Evolutionary conservation across 805 yeast species (phyloP).

Genomic region (Nakazawaea ernobii): DNA sequence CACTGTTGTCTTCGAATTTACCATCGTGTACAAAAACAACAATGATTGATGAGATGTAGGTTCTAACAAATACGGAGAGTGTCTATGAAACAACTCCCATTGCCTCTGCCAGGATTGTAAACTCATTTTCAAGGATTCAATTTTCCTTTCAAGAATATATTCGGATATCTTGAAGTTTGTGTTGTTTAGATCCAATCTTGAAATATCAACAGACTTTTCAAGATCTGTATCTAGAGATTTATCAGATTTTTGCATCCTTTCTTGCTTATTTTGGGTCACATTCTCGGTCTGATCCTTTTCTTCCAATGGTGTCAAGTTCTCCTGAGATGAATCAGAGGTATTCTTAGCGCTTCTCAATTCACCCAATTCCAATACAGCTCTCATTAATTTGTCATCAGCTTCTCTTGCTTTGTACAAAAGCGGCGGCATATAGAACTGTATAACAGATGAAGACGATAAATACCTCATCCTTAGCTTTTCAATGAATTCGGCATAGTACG

Average conservation of each 20-base stretch:
- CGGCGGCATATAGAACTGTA: conserved; percentile 65
- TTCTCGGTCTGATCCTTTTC: no score
- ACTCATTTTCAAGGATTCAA: conserved; percentile 23
- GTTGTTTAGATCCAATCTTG: conserved; percentile 13
- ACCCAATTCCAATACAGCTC: conserved; percentile 13
- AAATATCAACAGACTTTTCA: neutral
- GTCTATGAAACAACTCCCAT: conserved; percentile 60
- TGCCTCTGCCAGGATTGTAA: conserved; percentile 41
- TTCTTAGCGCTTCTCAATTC: conserved; percentile 12
- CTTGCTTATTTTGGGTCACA: no score
- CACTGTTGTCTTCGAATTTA: conserved; percentile 76
- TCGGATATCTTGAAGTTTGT: conserved; percentile 23
- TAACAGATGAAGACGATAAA: conserved; percentile 82
- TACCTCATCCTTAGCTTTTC: conserved; percentile 39
- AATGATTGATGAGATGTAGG: conserved; percentile 76
- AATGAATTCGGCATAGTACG: conserved; percentile 24
- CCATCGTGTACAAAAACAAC: conserved; percentile 73
- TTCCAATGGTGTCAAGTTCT: neutral
- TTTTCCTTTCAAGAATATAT: conserved; percentile 21
- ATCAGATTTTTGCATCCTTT: neutral
- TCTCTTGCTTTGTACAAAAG: conserved; percentile 49
- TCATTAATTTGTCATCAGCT: conserved; percentile 35
- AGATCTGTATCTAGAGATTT: neutral
- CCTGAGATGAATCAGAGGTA: conserved; percentile 5
- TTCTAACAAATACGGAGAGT: conserved; percentile 53